These are phyloP conservation scores for Lactuca saligna DNA, from an alignment of 129 eudicot genomes.

Conservation along the genomic window DNA sequence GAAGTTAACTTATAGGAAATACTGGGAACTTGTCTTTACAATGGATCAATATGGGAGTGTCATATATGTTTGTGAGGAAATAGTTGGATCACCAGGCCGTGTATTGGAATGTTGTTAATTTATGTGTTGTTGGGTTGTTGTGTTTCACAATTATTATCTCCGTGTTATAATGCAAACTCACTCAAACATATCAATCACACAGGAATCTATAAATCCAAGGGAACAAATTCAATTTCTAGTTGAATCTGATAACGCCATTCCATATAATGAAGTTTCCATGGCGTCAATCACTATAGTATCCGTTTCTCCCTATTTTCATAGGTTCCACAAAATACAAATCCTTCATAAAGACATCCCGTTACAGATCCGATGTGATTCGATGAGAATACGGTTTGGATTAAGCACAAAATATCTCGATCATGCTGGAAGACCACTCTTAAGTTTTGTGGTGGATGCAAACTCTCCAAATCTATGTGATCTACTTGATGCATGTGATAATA, in stretches of 20 bases:
- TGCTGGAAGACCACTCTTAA: conserved; percentile 75
- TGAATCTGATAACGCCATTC: conserved; percentile 32
- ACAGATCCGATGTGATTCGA: conserved; percentile 43
- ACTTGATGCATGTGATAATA: conserved; percentile 61
- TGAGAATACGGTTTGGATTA: conserved; percentile 77
- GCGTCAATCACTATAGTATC: conserved; percentile 51
- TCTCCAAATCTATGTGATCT: conserved; percentile 49
- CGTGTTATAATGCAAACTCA: not conserved
- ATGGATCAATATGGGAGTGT: too few species aligned
- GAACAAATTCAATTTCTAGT: conserved; percentile 4
- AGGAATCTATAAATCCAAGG: conserved; percentile 51
- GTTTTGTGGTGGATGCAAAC: conserved; percentile 74
- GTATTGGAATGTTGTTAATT: too few species aligned
- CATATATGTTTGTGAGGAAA: too few species aligned
- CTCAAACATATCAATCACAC: conserved; percentile 23
- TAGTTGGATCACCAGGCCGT: too few species aligned
- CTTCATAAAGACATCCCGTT: conserved; percentile 42
- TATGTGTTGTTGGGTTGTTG: too few species aligned
- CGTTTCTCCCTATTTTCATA: conserved; percentile 45
- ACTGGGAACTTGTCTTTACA: too few species aligned
- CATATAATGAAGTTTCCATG: conserved; percentile 49
- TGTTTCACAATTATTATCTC: not conserved
- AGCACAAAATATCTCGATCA: conserved; percentile 60
- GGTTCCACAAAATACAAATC: conserved; percentile 59
- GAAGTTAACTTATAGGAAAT: too few species aligned